Base-by-base conservation (phyloP, 2,329 filamentous ascomycete genomes). In the Colletotrichum lindemuthianum region DNA sequence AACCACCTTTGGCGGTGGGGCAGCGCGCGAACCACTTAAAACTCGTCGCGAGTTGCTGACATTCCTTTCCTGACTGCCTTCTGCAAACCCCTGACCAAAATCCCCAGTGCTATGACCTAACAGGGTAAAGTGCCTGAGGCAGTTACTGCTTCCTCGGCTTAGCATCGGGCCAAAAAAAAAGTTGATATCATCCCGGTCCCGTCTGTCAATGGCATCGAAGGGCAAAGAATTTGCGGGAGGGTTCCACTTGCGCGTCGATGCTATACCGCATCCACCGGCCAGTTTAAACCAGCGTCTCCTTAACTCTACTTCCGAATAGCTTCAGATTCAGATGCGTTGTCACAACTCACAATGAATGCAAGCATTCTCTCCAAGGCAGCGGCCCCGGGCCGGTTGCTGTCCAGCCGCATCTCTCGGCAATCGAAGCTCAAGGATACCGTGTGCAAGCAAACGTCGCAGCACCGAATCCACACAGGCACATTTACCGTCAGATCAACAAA, bases 331-430 rank as follows among this genome's bases (percentile, higher is more conserved):
- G 59, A 66, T 66, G 63, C 53, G 44, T 63, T 43, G 33, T 53
- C 54, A 56, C 41, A 55, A 55, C 71, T 66, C 72, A 77, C 68
- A 47, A 84, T 85, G 83, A 84, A 83, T 71, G 76, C 82, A 44
- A 80, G 74, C 71, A 71, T 83, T 68, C 69, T 84, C 65, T 77
- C 77, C 66, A 85, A 82, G 75, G 78, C 80, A 52, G 77, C 77
- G 67, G 75, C 78, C 69, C 82, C 82, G 40, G 76, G 77, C 71
- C 81, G 82, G 69, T 75, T 78, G 67, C 72, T 85, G 65, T 66
- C 66, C 34, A 48, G 55, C 67, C 78, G 80, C 44, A 73, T 77
- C 63, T 74, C 78, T 60, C 76, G 77, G 69, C 72, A 76, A 49
- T 72, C 77, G 61, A 80, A 77, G 69, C 68, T 83, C 69, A 76